Evolutionary conservation across 2,329 filamentous ascomycete genomes (phyloP), one percentile per base, ranked within the genome.

Genomic region (Penicillium thymicola): DNA sequence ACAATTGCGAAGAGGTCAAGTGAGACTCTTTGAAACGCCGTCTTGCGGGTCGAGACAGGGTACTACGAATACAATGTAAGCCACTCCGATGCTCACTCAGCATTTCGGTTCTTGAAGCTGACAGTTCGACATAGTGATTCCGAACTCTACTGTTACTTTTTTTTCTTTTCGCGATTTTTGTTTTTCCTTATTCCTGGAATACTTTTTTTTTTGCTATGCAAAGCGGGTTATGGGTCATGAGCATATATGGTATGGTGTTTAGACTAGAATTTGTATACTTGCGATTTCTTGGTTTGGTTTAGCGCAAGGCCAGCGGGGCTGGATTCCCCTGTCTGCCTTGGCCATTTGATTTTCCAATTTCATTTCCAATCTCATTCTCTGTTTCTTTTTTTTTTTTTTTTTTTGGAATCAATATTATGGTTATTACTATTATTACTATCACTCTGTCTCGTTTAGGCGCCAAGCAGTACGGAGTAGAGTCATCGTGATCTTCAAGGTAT

Each of bases 1-100:
- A 2, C 6, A 5, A 11, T 14, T 76, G 74, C 65, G 47, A 32
- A 1, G 54, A 65, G 38, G 64, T 73, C 50, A 74, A 74, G 53
- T 68, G 55, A 69, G 58, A 57, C 44, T 38, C 48, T 36, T 13
- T 13, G 32, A 43, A 32, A 32, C 21, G 11, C 27, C 18, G 5
- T 57, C 46, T 47, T 11, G 52, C 54, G 49, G 38, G 38, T 16
- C 54, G 42, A 55, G 43, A 53, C 34, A 27, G 51, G 34, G 32
- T 45, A 51, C 42, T 46, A 52, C 5, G 48, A 46, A 11, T 44
- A 48, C 45, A 53, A 63, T 62, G 60, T 63, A 41, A 54, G 61
- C 18, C 18, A 27, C 23, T 42, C 21, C 25, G 16, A 42, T 51
- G 46, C 52, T 55, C 52, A 46, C 54, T 56, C 54, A 51, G 41